These are phyloP conservation scores for Beauveria scarabaeidicola DNA, from an alignment of 2,329 filamentous ascomycete genomes.

Conservation along the genomic window DNA sequence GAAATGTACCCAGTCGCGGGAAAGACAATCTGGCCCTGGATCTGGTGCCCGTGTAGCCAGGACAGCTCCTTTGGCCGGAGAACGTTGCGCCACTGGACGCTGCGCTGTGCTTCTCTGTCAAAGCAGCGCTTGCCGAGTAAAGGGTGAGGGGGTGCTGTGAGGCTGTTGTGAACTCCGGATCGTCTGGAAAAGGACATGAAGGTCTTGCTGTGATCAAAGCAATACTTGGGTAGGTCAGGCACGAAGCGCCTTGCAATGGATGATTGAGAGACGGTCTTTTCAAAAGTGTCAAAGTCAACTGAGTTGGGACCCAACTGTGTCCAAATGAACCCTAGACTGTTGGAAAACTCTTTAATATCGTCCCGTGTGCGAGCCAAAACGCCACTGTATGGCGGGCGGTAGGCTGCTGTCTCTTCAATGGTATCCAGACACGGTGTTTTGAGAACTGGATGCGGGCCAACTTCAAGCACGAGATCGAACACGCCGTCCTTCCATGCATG, in stretches of 20 bases:
- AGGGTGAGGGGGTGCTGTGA: background rate
- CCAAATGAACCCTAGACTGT: too few species aligned
- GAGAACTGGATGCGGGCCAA: conserved; percentile 22
- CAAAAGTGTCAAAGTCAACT: too few species aligned
- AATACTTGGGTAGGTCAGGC: background rate
- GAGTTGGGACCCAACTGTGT: too few species aligned
- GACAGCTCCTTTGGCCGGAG: conserved; percentile 18
- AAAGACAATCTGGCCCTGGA: conserved; percentile 34
- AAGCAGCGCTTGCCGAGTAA: background rate
- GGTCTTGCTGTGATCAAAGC: background rate
- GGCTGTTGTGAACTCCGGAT: background rate
- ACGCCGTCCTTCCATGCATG: too few species aligned
- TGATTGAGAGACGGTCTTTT: too few species aligned
- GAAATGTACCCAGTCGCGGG: conserved; percentile 27
- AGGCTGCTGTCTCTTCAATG: conserved; percentile 17
- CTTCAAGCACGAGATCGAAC: conserved; percentile 8
- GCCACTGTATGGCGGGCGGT: too few species aligned
- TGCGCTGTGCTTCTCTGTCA: background rate
- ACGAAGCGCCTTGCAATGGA: too few species aligned
- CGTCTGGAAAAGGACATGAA: background rate
- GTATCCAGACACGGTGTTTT: conserved; percentile 25
- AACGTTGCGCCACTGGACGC: conserved; percentile 15
- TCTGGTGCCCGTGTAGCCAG: conserved; percentile 33
- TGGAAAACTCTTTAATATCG: too few species aligned
- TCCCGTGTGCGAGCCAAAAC: too few species aligned